These are phyloP conservation scores for Myxozyma neotropica DNA, from an alignment of 805 yeast species.

Conservation along the genomic window DNA sequence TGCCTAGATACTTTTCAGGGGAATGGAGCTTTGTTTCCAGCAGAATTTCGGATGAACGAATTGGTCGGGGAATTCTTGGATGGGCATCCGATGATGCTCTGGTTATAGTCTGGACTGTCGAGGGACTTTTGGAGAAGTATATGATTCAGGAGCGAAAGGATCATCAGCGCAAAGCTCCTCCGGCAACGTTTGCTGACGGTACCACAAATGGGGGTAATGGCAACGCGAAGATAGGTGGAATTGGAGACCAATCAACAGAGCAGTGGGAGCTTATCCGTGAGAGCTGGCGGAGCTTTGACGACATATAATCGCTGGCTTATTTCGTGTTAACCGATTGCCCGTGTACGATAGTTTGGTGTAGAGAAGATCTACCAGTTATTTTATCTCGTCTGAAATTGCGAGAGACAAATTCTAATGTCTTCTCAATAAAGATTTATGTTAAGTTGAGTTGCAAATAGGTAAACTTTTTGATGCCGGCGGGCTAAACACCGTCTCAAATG, in stretches of 20 bases:
- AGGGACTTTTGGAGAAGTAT: conserved; percentile 86
- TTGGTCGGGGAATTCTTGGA: conserved; percentile 56
- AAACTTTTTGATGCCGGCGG: too few species aligned
- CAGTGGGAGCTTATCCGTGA: conserved; percentile 64
- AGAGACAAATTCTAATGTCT: too few species aligned
- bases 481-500: background rate
- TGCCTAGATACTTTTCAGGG: conserved; percentile 75
- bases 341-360: too few species aligned
- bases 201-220: conserved; percentile 13
- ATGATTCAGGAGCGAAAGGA: conserved; percentile 52
- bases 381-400: background rate
- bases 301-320: conserved; percentile 20
- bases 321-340: too few species aligned
- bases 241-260: conserved; percentile 39
- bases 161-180: conserved; percentile 14
- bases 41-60: conserved; percentile 49
- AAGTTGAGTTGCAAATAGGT: too few species aligned
- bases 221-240: conserved; percentile 21
- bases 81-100: conserved; percentile 79
- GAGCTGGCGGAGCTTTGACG: conserved; percentile 68
- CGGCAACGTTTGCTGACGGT: conserved; percentile 10
- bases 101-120: conserved; percentile 71
- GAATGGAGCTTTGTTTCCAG: conserved; percentile 86
- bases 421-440: too few species aligned
- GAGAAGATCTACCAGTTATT: too few species aligned